These are phyloP conservation scores for Tulasnella sp. DNA, from an alignment of 768 basidiomycete species.

Conservation along the genomic window DNA sequence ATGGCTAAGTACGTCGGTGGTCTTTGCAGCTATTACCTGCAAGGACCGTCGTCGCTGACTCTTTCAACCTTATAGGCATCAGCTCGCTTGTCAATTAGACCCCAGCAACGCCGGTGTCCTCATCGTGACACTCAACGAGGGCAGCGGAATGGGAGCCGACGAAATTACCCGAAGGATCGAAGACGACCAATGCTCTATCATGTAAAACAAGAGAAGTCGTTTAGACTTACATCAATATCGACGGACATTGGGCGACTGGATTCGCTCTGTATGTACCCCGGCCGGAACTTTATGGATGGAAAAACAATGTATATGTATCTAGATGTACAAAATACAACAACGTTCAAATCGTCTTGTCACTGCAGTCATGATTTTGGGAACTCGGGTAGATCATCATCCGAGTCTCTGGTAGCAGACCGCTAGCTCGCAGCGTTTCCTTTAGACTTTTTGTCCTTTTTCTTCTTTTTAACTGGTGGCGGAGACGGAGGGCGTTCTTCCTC, in stretches of 20 bases:
- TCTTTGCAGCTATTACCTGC: neutral
- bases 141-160: slow-evolving; percentile 12
- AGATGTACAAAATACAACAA: neutral
- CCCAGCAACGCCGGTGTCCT: slow-evolving; percentile 78
- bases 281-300: neutral
- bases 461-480: slow-evolving; percentile 7
- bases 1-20: slow-evolving; percentile 58
- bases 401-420: neutral
- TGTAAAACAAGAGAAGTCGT: neutral
- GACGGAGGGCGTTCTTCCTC: slow-evolving; percentile 13
- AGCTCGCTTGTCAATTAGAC: slow-evolving; percentile 65
- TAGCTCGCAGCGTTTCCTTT: neutral
- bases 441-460: neutral
- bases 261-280: neutral
- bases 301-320: slow-evolving; percentile 1
- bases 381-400: neutral
- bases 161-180: slow-evolving; percentile 19
- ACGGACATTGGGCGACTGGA: neutral
- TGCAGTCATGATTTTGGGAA: neutral
- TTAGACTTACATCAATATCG: neutral
- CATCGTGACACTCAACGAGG: slow-evolving; percentile 51
- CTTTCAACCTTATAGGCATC: slow-evolving; percentile 43
- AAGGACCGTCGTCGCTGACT: neutral
- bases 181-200: slow-evolving; percentile 10
- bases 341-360: neutral